Conservation (phyloP, 352 stramenopile species). For the Globisporangium barbulae region DNA sequence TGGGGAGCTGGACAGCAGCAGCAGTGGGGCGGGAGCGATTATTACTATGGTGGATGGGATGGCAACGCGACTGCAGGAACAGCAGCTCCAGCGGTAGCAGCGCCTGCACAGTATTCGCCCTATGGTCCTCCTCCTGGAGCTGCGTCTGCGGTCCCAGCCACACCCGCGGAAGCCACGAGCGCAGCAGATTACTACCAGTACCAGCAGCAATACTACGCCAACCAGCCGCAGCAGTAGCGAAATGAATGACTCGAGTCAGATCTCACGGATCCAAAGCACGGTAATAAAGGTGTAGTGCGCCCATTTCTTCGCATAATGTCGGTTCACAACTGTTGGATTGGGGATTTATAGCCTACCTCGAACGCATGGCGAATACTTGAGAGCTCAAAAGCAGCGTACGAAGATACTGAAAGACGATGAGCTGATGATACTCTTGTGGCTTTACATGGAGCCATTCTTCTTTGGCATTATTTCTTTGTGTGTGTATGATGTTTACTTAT, state of each 20-base stretch:
- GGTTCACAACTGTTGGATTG: background rate
- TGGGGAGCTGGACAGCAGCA: constrained; percentile 21
- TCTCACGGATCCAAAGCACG: background rate
- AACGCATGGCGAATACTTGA: background rate
- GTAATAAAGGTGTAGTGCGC: background rate
- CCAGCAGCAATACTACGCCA: constrained; percentile 30
- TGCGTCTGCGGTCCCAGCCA: constrained; percentile 1
- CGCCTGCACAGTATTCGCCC: constrained; percentile 32
- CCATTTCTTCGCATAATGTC: background rate
- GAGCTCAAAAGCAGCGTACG: background rate
- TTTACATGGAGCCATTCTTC: background rate
- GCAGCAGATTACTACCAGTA: constrained; percentile 40
- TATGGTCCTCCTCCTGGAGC: constrained; percentile 21
- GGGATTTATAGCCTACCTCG: background rate
- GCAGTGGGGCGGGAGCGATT: constrained; percentile 31
- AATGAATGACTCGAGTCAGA: background rate
- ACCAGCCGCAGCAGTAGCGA: constrained; percentile 11
- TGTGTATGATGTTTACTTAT: background rate
- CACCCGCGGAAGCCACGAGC: background rate
- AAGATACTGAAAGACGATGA: background rate
- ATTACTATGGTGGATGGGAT: constrained; percentile 54
- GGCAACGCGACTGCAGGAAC: constrained; percentile 14
- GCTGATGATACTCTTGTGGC: background rate
- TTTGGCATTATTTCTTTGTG: background rate
- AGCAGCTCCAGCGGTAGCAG: constrained; percentile 8